phyloP scores from a whole-genome alignment of 163 green algal genomes.

The Chlorella variabilis region DNA sequence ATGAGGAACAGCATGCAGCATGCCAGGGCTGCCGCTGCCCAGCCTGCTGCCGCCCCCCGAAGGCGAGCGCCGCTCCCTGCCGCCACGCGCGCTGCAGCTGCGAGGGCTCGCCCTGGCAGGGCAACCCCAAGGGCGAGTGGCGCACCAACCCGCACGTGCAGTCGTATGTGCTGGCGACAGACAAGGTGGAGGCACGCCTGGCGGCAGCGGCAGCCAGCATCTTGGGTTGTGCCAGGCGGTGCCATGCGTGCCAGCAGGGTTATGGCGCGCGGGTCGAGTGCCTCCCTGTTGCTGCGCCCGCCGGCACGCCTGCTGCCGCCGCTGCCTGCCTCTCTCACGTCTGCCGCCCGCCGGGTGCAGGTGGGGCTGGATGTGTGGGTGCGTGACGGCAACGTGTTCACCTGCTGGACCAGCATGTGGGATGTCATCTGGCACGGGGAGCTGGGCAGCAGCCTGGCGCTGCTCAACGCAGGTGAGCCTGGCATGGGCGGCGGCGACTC shows the following conservation, averaged over 20 bases:
- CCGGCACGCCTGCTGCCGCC: background rate
- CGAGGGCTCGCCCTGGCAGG: conserved; percentile 50
- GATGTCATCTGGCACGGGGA: conserved; percentile 57
- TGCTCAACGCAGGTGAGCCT: conserved; percentile 38
- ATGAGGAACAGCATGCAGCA: too few species aligned
- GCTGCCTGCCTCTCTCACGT: background rate
- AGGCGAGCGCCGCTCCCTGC: too few species aligned
- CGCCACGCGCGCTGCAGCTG: conserved; percentile 47
- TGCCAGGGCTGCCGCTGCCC: too few species aligned
- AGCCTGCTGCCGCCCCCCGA: too few species aligned
- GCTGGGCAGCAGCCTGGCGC: conserved; percentile 42
- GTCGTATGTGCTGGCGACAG: conserved; percentile 57
- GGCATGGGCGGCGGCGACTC: too few species aligned
- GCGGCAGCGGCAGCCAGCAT: too few species aligned
- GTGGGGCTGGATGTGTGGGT: conserved; percentile 50
- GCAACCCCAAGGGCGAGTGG: conserved; percentile 52
- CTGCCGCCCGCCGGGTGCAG: background rate
- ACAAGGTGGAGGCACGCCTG: conserved; percentile 29
- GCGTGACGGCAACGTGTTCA: conserved; percentile 51
- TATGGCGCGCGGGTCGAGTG: too few species aligned
- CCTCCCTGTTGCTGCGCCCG: background rate
- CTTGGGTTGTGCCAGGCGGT: too few species aligned
- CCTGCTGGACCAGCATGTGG: conserved; percentile 56
- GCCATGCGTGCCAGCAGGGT: too few species aligned
- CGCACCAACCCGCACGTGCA: conserved; percentile 57